Base-by-base conservation (phyloP, 495 filamentous ascomycete species). In the Trichoderma reesei region DNA sequence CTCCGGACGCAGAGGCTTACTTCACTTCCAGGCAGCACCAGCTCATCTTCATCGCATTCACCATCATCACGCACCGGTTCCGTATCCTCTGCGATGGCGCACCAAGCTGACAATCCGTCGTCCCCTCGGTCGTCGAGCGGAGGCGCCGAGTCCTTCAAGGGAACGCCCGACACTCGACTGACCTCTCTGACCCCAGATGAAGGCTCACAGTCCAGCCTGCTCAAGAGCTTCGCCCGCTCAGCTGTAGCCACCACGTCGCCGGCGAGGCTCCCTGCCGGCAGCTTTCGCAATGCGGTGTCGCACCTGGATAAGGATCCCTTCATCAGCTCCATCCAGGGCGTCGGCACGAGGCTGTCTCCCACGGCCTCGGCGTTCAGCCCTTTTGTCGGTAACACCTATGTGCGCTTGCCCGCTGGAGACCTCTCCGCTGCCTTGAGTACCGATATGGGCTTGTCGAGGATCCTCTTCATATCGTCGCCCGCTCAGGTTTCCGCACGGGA, bases 171-270 rank as follows among this genome's bases (percentile, higher is more conserved):
- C 63, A 88, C 85, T 33, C 79, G 80, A 59, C 65, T 86, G 37
- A 87, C 85, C 13, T 73, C 78, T 42, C 87, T 88, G 71, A 87
- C 85, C n/a, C 84, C 85, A 0, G 83, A 86, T 16, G 84, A 86
- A 51, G 75, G 76, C 26, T 68, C 71, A 44, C 68, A 71, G 63
- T 73, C 66, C 48, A 75, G 70, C 63, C 62, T 70, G 34, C 59
- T 71, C 37, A 68, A 70, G 31, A 65, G 68, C 34, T 62, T 75
- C 48, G 69, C 42, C 56, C 51, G 65, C 65, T 41, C 60, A 46
- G 48, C 26, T 26, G 34, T 65, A 31, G 36, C 65, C 60, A 10
- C 69, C 66, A 13, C 64, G 63, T 64, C 65, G 51, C 65, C 65
- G 65, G 16, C 14, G 39, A 14, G 33, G 37, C 34, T 56, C 41